phyloP scores from a whole-genome alignment of 179 eudicot species.

The Sideroxylon spinosum region DNA sequence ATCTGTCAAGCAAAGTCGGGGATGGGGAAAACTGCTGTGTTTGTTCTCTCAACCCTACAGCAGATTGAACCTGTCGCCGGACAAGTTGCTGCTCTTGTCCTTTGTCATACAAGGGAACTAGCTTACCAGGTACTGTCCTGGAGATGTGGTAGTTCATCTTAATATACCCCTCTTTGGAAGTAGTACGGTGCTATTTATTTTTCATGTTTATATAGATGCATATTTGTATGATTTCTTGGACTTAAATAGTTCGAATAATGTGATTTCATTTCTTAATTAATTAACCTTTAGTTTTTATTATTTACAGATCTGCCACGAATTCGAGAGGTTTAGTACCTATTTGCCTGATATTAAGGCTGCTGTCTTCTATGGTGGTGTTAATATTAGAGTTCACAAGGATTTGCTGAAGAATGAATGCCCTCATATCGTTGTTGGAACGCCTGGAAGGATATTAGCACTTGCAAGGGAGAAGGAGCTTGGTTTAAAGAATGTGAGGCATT shows the following conservation, averaged over 20 bases:
- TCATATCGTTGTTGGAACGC: slow-evolving; percentile 96
- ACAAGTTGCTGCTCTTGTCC: slow-evolving; percentile 91
- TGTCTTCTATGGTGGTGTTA: slow-evolving; percentile 97
- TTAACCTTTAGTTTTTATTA: not conserved
- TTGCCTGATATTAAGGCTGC: slow-evolving; percentile 82
- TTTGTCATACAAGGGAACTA: slow-evolving; percentile 89
- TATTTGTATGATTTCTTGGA: not conserved
- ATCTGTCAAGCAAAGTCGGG: slow-evolving; percentile 99
- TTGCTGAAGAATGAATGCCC: slow-evolving; percentile 93
- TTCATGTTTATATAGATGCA: not conserved
- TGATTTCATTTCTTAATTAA: not conserved
- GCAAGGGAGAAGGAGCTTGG: slow-evolving; percentile 63
- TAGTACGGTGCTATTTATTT: not conserved
- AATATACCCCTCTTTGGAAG: not conserved
- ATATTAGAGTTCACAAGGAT: slow-evolving; percentile 81
- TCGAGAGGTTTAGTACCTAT: slow-evolving; percentile 89
- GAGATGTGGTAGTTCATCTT: not conserved
- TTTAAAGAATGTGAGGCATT: slow-evolving; percentile 86
- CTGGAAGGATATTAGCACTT: slow-evolving; percentile 83
- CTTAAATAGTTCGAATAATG: slow-evolving; percentile 2
- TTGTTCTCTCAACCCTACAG: slow-evolving; percentile 86
- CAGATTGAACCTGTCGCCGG: slow-evolving; percentile 93
- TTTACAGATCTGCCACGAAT: slow-evolving; percentile 85
- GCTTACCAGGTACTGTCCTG: slow-evolving; percentile 70
- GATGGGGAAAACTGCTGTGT: slow-evolving; percentile 98